Percentiles rank a stretch among this genome's conserved stretches.
phyloP scores from a whole-genome alignment of 495 filamentous ascomycete species.

The Tuber borchii region DNA sequence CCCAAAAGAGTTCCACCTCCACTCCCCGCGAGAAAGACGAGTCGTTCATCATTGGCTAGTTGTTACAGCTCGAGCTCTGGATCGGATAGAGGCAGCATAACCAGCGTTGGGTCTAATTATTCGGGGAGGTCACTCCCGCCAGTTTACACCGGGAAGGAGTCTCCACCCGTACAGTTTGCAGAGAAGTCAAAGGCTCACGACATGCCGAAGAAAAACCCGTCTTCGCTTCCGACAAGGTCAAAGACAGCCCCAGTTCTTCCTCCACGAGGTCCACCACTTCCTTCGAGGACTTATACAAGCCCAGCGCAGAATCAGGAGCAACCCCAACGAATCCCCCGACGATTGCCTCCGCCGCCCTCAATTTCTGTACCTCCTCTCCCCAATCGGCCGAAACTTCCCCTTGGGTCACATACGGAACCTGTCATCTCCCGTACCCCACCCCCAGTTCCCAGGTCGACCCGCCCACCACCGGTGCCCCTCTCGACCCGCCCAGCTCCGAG shows the following conservation, averaged over 20 bases:
- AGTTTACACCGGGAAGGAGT: slow-evolving; percentile 24
- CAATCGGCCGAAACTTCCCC: not conserved
- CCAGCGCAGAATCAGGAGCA: not conserved
- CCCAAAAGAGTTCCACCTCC: slow-evolving; percentile 19
- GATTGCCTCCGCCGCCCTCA: slow-evolving; percentile 24
- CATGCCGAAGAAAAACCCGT: not conserved
- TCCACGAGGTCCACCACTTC: not conserved
- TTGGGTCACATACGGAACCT: slow-evolving; percentile 22
- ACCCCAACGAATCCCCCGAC: not conserved
- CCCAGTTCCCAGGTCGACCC: slow-evolving; percentile 46
- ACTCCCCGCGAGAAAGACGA: slow-evolving; percentile 22
- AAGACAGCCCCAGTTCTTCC: not conserved
- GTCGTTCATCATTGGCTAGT: slow-evolving; percentile 21
- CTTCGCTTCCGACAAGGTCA: slow-evolving; percentile 25
- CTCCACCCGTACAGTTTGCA: slow-evolving; percentile 19
- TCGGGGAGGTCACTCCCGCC: slow-evolving; percentile 20
- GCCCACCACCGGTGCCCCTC: slow-evolving; percentile 34
- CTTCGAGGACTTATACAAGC: not conserved
- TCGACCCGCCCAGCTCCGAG: slow-evolving; percentile 30
- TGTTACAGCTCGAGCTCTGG: slow-evolving; percentile 18
- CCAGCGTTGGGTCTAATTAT: slow-evolving; percentile 19
- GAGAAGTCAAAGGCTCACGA: slow-evolving; percentile 10
- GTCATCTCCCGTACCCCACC: slow-evolving; percentile 45
- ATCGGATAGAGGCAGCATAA: slow-evolving; percentile 19
- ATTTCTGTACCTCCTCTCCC: not conserved